A percentile compares a stretch with the other conserved stretches of the same genome.
Evolutionary conservation across 352 stramenopile genomes (phyloP).

Genomic region (Blastocystis sp.): DNA sequence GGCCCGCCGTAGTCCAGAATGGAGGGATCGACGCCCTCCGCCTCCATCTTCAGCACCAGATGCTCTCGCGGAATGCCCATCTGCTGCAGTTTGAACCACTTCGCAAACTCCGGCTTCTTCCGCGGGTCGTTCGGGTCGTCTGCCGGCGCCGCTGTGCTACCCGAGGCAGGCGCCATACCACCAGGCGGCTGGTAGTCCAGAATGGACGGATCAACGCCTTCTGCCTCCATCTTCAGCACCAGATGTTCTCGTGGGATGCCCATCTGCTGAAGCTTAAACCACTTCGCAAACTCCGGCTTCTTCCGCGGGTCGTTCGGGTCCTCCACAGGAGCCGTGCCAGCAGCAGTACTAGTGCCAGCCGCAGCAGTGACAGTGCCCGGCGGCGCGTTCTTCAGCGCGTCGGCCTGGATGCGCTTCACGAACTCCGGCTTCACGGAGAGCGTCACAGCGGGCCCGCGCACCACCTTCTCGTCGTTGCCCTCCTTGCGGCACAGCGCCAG

Average conservation of each 20-base stretch:
- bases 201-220: slow-evolving; percentile 53
- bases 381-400: neutral
- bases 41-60: neutral
- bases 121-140: slow-evolving; percentile 48
- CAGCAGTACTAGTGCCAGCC: neutral
- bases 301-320: slow-evolving; percentile 60
- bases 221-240: slow-evolving; percentile 11
- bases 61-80: slow-evolving; percentile 3
- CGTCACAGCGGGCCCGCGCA: slow-evolving; percentile 37
- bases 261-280: slow-evolving; percentile 55
- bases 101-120: slow-evolving; percentile 34
- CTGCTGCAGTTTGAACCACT: slow-evolving; percentile 58
- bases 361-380: too few relatives aligned
- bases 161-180: neutral
- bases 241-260: slow-evolving; percentile 37
- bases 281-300: slow-evolving; percentile 30
- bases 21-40: slow-evolving; percentile 36
- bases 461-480: slow-evolving; percentile 36
- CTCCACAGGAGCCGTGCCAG: neutral
- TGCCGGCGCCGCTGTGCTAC: neutral
- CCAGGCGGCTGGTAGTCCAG: slow-evolving; percentile 29
- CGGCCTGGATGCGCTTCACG: neutral
- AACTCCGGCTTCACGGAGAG: slow-evolving; percentile 3
- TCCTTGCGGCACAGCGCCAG: slow-evolving; percentile 8
- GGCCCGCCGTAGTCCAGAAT: slow-evolving; percentile 28